Percentiles rank a stretch among this genome's conserved stretches.
Conservation (phyloP, 202 grass and related monocot species). For the Digitaria exilis region DNA sequence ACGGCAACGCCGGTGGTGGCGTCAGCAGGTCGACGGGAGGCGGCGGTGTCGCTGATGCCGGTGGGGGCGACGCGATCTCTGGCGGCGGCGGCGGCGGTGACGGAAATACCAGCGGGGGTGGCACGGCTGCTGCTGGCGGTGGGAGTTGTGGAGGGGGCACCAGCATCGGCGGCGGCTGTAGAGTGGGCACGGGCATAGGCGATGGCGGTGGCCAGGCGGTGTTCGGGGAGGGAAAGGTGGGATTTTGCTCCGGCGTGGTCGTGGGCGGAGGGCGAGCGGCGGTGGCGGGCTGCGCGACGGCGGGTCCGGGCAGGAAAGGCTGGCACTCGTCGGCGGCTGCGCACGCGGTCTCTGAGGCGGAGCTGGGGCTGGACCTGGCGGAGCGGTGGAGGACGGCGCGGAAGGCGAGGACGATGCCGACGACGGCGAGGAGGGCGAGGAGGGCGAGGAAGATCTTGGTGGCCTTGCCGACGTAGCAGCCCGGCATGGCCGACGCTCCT, state of each 20-base stretch:
- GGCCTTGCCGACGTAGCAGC: conserved; percentile 93
- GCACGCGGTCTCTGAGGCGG: not conserved
- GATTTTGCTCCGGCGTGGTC: conserved; percentile 25
- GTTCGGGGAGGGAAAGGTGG: conserved; percentile 31
- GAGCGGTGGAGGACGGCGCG: conserved; percentile 48
- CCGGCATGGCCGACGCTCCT: conserved; percentile 36
- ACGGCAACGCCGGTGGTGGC: conserved; percentile 27
- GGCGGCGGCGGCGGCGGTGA: not conserved
- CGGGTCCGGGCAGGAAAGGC: conserved; percentile 41
- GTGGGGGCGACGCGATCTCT: conserved; percentile 27
- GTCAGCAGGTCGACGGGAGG: not conserved
- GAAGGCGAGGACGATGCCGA: conserved; percentile 60
- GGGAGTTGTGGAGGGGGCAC: not conserved
- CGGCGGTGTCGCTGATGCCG: not conserved
- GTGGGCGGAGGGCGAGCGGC: conserved; percentile 15
- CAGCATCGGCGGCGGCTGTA: not conserved
- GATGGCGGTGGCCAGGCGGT: not conserved
- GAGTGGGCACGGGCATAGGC: not conserved
- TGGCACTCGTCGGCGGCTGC: conserved; percentile 35
- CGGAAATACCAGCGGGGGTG: conserved; percentile 8
- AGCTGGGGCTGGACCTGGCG: conserved; percentile 31
- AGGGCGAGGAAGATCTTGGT: conserved; percentile 91
- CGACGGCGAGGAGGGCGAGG: conserved; percentile 55
- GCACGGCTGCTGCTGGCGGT: not conserved
- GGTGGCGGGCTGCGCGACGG: conserved; percentile 28